phyloP scores from a whole-genome alignment of 768 basidiomycete species.

The Tulasnella sp. region DNA sequence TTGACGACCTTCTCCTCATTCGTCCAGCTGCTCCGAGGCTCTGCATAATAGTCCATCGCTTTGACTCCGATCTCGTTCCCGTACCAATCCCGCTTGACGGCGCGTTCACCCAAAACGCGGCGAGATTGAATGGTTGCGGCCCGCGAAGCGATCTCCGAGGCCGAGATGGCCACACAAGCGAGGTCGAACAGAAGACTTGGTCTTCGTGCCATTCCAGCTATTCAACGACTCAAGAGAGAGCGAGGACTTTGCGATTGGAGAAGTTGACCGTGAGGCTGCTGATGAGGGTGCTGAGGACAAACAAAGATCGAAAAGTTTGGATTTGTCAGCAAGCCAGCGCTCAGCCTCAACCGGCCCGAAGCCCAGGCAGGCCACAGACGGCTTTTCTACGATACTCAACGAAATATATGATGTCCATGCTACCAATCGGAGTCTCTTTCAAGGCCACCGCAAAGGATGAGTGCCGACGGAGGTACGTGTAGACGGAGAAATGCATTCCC shows the following conservation, averaged over 20 bases:
- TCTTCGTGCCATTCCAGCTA: not conserved
- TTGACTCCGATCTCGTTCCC: not conserved
- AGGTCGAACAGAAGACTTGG: slow-evolving; percentile 43
- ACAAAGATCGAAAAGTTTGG: not conserved
- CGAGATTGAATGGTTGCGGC: slow-evolving; percentile 47
- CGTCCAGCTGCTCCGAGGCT: not conserved
- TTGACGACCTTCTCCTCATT: not conserved
- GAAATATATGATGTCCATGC: not conserved
- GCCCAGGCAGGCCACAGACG: not conserved
- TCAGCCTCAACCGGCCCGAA: not conserved
- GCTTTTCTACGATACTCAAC: not conserved
- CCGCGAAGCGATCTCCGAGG: slow-evolving; percentile 49
- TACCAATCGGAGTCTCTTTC: too few relatives aligned
- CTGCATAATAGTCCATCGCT: not conserved
- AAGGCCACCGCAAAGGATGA: too few relatives aligned
- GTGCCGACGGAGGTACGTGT: too few relatives aligned
- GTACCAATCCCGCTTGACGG: slow-evolving; percentile 2
- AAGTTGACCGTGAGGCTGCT: not conserved
- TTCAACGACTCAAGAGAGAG: not conserved
- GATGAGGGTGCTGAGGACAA: not conserved
- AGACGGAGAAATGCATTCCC: too few relatives aligned
- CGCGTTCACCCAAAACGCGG: slow-evolving; percentile 16
- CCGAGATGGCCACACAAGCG: slow-evolving; percentile 52
- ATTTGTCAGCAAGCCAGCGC: not conserved
- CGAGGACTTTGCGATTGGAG: not conserved